Conservation (phyloP, 495 filamentous ascomycete species). For the Aspergillus egyptiacus region DNA sequence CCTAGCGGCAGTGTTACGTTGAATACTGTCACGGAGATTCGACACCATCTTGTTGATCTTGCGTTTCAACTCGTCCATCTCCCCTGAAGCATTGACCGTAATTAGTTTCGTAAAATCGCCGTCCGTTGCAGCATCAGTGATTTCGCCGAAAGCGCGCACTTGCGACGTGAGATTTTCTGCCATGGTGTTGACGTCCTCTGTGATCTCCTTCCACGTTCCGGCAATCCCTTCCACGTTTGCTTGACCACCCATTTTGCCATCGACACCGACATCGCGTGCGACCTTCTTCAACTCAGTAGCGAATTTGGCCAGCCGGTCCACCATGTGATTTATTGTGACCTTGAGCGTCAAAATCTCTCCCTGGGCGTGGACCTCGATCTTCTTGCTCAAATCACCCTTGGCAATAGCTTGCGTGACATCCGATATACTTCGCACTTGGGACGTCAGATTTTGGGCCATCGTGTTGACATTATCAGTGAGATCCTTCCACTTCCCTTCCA, state of each 20-base stretch:
- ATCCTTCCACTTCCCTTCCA: constrained; percentile 99
- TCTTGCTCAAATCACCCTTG: constrained; percentile 87
- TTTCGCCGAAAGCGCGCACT: constrained; percentile 95
- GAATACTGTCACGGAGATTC: constrained; percentile 91
- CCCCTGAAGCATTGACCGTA: constrained; percentile 95
- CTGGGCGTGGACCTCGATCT: constrained; percentile 92
- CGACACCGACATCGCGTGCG: constrained; percentile 93
- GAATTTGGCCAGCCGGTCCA: constrained; percentile 90
- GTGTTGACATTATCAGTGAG: constrained; percentile 83
- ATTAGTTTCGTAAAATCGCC: constrained; percentile 96
- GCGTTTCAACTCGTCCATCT: constrained; percentile 98
- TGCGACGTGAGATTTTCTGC: constrained; percentile 96
- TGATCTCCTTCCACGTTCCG: constrained; percentile 97
- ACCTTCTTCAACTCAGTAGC: constrained; percentile 96
- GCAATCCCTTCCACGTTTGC: constrained; percentile 91
- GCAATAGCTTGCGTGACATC: constrained; percentile 97
- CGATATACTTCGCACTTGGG: constrained; percentile 92
- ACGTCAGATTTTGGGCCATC: constrained; percentile 94
- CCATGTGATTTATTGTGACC: constrained; percentile 99
- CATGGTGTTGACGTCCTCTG: constrained; percentile 98
- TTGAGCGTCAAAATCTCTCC: constrained; percentile 92
- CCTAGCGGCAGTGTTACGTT: constrained; percentile 92
- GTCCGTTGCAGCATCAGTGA: constrained; percentile 93
- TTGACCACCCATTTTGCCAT: constrained; percentile 98
- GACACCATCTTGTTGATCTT: constrained; percentile 99